Evolutionary conservation across 257 asterid species (phyloP), one percentile per base, ranked within the genome.

Genomic region (Rehmannia glutinosa): DNA sequence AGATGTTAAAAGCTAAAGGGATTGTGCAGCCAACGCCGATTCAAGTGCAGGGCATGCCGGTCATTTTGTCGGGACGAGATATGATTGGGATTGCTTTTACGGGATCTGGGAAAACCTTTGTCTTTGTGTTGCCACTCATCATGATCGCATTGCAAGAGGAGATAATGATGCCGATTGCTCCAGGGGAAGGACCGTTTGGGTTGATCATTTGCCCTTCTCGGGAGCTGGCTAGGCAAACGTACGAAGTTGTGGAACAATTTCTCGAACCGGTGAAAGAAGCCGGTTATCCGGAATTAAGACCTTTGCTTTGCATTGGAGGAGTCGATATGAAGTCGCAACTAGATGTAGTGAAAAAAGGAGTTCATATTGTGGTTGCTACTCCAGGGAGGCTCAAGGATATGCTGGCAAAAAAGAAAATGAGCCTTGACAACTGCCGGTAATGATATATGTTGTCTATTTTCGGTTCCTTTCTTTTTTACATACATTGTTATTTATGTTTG

Each of bases 101-200:
- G 41, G 62, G 62, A 5, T 54, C 62, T 11, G 62, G 62, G 6
- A 54, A 54, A 32, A 54, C 62, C 9, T 11, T 54, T 0, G 62
- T 54, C 17, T 54, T 54, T 54, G 62, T 54, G 10, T 32, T 54
- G 36, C 62, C 62, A 3, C 27, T 54, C 12, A 54, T 54, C 13
- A 54, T 54, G 62, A 54, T 54, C 13, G 39, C 62, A 2, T 25
- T 54, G 62, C 62, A 54, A 15, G 62, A 54, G 62, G 62, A 54
- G 41, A 17, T 54, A 10, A 54, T 54, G 62, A 54, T 54, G 62
- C 62, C 62, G 5, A 4, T 54, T 25, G 62, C 41, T 13, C 62
- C 62, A n/a, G 62, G 62, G 20, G 62, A 54, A 20, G 62, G 62
- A 3, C 62, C n/a, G 45, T 39, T 7, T 39, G 11, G 11, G 45